Percentiles rank a stretch among this genome's conserved stretches.
Conservation (phyloP, 208 protist genomes). For the Leishmania lainsoni region DNA sequence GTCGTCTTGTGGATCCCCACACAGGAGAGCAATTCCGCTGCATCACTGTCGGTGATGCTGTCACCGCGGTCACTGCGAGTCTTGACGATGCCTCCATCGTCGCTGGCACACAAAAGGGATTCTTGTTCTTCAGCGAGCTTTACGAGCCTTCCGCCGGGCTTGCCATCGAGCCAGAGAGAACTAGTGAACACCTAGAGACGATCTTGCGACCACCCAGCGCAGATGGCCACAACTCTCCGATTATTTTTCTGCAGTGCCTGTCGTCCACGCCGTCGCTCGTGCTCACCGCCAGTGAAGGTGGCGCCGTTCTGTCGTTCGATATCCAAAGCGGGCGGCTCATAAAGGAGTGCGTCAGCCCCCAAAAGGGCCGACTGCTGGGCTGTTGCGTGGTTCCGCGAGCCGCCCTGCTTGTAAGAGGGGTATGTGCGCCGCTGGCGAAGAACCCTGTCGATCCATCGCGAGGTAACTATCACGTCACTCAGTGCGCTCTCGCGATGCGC, state of each 20-base stretch:
- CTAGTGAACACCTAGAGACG: conserved; percentile 16
- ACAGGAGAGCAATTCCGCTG: conserved; percentile 53
- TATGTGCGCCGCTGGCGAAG: conserved; percentile 47
- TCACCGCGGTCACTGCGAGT: conserved; percentile 52
- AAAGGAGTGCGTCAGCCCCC: conserved; percentile 43
- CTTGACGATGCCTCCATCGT: conserved; percentile 50
- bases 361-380: conserved; percentile 46
- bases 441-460: conserved; percentile 52
- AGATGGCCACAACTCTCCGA: conserved; percentile 54
- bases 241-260: conserved; percentile 59
- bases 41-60: conserved; percentile 61
- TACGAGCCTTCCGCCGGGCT: conserved; percentile 7
- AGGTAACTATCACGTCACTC: conserved; percentile 28
- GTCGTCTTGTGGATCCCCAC: conserved; percentile 61
- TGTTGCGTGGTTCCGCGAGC: conserved; percentile 34
- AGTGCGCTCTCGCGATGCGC: conserved; percentile 9
- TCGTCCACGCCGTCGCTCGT: conserved; percentile 25
- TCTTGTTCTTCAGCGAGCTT: conserved; percentile 56
- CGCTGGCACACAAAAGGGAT: conserved; percentile 56
- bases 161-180: neutral
- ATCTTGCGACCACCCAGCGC: conserved; percentile 47
- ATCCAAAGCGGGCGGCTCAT: conserved; percentile 33
- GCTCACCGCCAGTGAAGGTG: conserved; percentile 55
- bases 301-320: conserved; percentile 68
- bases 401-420: conserved; percentile 17